Conservation (phyloP, 805 yeast genomes). For the Candida tammaniensis region DNA sequence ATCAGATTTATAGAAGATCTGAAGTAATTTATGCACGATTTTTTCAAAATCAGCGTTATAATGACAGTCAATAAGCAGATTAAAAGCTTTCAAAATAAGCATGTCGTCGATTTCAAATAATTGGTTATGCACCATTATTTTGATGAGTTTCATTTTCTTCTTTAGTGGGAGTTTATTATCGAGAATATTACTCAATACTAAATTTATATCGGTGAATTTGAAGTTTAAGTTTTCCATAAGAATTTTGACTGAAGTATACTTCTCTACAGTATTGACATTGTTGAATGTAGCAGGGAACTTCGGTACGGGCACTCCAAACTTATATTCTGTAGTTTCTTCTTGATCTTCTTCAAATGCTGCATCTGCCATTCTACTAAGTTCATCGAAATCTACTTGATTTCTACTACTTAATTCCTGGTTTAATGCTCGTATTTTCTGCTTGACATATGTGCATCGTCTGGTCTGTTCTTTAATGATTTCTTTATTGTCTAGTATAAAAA, state of each 20-base stretch:
- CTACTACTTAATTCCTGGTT: constrained; percentile 4
- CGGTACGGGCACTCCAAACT: constrained; percentile 7
- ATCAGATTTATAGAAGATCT: constrained; percentile 5
- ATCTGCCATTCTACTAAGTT: constrained; percentile 8
- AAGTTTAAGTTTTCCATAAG: constrained; percentile 7
- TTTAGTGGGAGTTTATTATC: constrained; percentile 1
- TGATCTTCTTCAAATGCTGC: neutral
- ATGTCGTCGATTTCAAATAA: constrained; percentile 3
- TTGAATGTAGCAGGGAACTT: constrained; percentile 7
- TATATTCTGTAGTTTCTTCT: neutral
- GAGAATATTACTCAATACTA: neutral
- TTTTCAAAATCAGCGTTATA: constrained; percentile 5
- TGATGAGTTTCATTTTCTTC: constrained; percentile 5
- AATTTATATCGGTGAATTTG: constrained; percentile 5
- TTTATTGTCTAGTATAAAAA: constrained; percentile 3
- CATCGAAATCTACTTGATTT: constrained; percentile 4
- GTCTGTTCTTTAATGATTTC: constrained; percentile 3
- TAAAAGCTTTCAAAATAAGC: constrained; percentile 3
- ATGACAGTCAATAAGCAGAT: constrained; percentile 1
- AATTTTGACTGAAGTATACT: constrained; percentile 2
- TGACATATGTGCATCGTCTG: constrained; percentile 5
- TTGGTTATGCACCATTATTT: constrained; percentile 3
- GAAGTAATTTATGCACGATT: constrained; percentile 4
- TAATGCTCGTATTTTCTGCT: neutral
- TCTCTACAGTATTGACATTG: constrained; percentile 1